These are phyloP conservation scores for Fusarium ramigenum DNA, from an alignment of 2,329 filamentous ascomycete species.

Conservation along the genomic window DNA sequence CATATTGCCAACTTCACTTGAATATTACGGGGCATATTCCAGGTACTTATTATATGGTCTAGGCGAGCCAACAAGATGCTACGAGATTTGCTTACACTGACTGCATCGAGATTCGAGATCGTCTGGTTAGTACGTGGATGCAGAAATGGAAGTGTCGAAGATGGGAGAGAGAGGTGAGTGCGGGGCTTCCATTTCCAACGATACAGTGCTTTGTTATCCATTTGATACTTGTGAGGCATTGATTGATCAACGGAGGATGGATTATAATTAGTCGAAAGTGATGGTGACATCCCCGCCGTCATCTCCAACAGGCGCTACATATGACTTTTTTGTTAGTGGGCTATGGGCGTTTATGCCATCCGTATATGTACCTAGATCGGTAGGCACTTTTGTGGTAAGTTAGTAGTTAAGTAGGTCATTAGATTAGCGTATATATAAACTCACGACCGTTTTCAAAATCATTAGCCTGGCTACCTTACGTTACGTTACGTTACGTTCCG, in stretches of 20 bases:
- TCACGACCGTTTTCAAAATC: neutral
- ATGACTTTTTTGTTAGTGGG: neutral
- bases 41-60: neutral
- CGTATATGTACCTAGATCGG: neutral
- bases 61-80: neutral
- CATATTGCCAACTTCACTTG: neutral
- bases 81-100: neutral
- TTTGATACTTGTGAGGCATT: neutral
- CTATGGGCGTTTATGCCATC: neutral
- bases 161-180: neutral
- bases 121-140: neutral
- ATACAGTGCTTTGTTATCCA: neutral
- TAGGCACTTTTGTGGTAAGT: too few species aligned
- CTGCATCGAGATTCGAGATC: neutral
- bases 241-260: neutral
- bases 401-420: too few species aligned
- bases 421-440: too few species aligned
- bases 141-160: neutral
- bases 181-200: neutral
- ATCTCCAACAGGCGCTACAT: neutral
- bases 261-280: neutral
- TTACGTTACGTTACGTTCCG: neutral
- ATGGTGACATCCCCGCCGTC: neutral
- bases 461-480: neutral
- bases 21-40: neutral